These are phyloP conservation scores for Chondrostereum purpureum DNA, from an alignment of 1,284 basidiomycete species.

Conservation along the genomic window DNA sequence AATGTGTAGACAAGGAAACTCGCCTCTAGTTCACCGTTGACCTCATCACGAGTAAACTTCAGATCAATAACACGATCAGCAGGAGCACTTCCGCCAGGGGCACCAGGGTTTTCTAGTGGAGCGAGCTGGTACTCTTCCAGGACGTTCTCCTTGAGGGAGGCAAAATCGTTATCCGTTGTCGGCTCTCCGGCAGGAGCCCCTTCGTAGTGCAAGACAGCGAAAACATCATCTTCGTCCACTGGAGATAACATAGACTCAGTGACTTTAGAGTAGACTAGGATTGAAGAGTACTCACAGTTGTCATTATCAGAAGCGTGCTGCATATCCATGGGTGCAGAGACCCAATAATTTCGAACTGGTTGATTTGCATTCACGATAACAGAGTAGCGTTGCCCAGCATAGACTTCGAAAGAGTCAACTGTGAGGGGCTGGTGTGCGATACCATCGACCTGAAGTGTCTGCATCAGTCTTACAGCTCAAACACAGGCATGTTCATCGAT, in stretches of 20 bases:
- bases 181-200: conserved; percentile 14
- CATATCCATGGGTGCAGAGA: conserved; percentile 12
- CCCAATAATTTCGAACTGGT: conserved; percentile 11
- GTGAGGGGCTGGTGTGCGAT: conserved; percentile 35
- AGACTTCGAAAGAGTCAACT: conserved; percentile 35
- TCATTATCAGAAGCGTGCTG: conserved; percentile 9
- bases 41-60: conserved; percentile 7
- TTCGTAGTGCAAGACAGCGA: conserved; percentile 14
- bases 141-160: neutral
- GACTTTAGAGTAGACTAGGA: neutral
- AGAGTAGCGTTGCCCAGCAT: conserved; percentile 48
- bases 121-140: conserved; percentile 1
- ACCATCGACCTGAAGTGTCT: conserved; percentile 33
- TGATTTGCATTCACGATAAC: conserved; percentile 25
- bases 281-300: conserved; percentile 5
- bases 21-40: conserved; percentile 2
- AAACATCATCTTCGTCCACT: conserved; percentile 16
- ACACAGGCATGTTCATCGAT: neutral
- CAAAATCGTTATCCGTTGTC: neutral
- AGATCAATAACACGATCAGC: conserved; percentile 16
- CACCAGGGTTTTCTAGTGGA: conserved; percentile 14
- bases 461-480: neutral
- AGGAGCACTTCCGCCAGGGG: conserved; percentile 12
- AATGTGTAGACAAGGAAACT: neutral
- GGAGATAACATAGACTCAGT: neutral